Percentiles rank a stretch among this genome's conserved stretches.
Conservation (phyloP, 352 stramenopile species). For the Phytophthora lateralis region DNA sequence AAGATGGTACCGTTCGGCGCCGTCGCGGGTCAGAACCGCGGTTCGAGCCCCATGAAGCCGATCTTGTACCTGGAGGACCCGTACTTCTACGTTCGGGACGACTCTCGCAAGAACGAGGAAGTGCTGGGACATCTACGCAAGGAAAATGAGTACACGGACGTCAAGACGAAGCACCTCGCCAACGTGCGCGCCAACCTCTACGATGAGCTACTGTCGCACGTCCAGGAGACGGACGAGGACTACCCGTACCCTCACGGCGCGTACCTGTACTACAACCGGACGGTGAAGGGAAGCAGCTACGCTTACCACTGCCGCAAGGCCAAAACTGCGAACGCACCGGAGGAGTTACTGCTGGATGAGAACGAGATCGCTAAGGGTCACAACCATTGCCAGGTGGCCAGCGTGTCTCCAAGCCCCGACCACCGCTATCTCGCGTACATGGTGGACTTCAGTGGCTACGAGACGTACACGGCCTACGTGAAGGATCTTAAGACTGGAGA, state of each 20-base stretch:
- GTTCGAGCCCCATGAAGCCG: slow-evolving; percentile 89
- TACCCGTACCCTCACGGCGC: slow-evolving; percentile 82
- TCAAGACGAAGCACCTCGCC: slow-evolving; percentile 86
- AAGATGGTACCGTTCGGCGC: slow-evolving; percentile 87
- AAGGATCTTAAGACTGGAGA: slow-evolving; percentile 81
- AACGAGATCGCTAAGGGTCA: slow-evolving; percentile 91
- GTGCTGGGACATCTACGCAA: slow-evolving; percentile 92
- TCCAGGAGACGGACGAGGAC: slow-evolving; percentile 90
- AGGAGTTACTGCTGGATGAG: slow-evolving; percentile 95
- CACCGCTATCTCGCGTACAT: slow-evolving; percentile 94
- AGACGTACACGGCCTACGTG: slow-evolving; percentile 94
- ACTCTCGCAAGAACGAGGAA: slow-evolving; percentile 91
- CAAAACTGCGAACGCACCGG: slow-evolving; percentile 65
- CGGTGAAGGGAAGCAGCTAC: slow-evolving; percentile 86
- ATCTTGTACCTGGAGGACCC: slow-evolving; percentile 91
- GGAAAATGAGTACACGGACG: slow-evolving; percentile 94
- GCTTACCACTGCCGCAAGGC: slow-evolving; percentile 79
- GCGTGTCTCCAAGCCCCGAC: slow-evolving; percentile 84
- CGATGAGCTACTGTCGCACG: slow-evolving; percentile 91
- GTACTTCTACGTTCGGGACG: slow-evolving; percentile 96
- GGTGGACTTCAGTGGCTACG: slow-evolving; percentile 93
- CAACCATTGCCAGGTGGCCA: slow-evolving; percentile 83
- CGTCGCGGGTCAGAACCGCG: slow-evolving; percentile 81
- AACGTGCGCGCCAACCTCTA: slow-evolving; percentile 90
- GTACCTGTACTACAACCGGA: slow-evolving; percentile 91